phyloP scores from a whole-genome alignment of 495 filamentous ascomycete species.

The Hyphodiscus hymeniophilus region DNA sequence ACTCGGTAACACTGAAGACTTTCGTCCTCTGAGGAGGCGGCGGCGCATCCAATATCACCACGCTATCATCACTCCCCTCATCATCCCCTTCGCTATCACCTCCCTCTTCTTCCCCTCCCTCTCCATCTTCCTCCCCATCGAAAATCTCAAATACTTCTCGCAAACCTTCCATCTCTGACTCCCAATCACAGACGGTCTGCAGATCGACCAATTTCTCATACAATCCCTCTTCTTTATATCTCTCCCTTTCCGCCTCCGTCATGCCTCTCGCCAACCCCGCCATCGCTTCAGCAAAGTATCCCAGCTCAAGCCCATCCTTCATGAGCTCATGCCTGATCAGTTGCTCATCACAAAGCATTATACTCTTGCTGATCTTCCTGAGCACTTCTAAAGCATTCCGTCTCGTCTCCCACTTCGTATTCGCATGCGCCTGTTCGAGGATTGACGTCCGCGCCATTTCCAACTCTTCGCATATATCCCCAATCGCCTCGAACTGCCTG shows the following conservation, averaged over 20 bases:
- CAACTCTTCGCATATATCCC: conserved; percentile 1
- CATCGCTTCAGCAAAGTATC: conserved; percentile 9
- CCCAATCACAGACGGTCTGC: conserved; percentile 5
- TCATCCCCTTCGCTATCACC: conserved; percentile 1
- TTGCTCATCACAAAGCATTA: conserved; percentile 7
- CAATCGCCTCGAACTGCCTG: conserved; percentile 5
- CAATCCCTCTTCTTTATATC: conserved; percentile 14
- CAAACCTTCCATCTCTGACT: conserved; percentile 9
- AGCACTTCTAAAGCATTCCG: conserved; percentile 12
- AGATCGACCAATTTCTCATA: conserved; percentile 11
- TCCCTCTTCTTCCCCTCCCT: background rate
- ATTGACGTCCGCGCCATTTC: background rate
- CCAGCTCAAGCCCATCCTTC: conserved; percentile 8
- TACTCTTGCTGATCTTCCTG: conserved; percentile 11
- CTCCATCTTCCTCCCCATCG: conserved; percentile 6
- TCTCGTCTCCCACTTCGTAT: conserved; percentile 12
- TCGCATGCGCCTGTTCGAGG: conserved; percentile 4
- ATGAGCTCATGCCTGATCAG: conserved; percentile 8
- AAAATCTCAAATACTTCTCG: conserved; percentile 7
- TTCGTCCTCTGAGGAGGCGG: background rate
- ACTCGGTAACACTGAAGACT: too few species aligned
- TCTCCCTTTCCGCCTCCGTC: conserved; percentile 1
- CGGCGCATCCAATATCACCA: too few species aligned
- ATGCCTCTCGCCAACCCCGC: conserved; percentile 4
- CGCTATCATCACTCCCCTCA: too few species aligned